Evolutionary conservation across 2,329 filamentous ascomycete genomes (phyloP).

Genomic region (Byssothecium circinans): DNA sequence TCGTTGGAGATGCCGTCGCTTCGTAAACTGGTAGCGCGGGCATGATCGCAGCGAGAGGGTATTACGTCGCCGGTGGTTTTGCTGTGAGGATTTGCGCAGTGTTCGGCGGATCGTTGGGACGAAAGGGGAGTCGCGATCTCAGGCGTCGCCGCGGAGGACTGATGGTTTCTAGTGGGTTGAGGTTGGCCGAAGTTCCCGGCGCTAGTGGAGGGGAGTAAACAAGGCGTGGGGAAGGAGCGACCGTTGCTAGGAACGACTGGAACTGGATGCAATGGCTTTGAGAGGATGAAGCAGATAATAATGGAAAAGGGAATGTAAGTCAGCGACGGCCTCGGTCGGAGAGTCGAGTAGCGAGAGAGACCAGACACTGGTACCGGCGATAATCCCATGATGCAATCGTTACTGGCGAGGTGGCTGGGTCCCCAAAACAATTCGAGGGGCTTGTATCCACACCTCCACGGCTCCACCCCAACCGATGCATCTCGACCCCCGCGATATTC

Average conservation of each 20-base stretch:
- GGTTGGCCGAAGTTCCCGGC: constrained; percentile 24
- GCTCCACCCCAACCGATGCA: too few relatives aligned
- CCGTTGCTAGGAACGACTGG: neutral
- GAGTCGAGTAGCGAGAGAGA: too few relatives aligned
- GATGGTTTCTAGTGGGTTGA: constrained; percentile 16
- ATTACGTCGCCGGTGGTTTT: constrained; percentile 12
- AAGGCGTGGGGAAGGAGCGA: constrained; percentile 10
- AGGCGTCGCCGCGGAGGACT: constrained; percentile 20
- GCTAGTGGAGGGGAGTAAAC: constrained; percentile 23
- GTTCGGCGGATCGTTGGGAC: constrained; percentile 12
- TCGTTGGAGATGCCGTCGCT: constrained; percentile 22
- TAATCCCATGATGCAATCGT: constrained; percentile 37
- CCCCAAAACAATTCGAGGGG: constrained; percentile 25
- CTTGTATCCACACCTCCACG: constrained; percentile 17
- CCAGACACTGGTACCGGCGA: constrained; percentile 6
- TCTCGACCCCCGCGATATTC: too few relatives aligned
- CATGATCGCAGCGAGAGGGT: constrained; percentile 21
- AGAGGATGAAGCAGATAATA: constrained; percentile 4
- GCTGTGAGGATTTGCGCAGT: constrained; percentile 8
- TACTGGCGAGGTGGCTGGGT: constrained; percentile 28
- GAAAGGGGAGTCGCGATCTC: neutral
- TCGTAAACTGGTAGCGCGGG: constrained; percentile 28
- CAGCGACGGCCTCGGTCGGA: too few relatives aligned
- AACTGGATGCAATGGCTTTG: constrained; percentile 7
- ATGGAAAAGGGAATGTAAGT: too few relatives aligned